Evolutionary conservation across 2,329 filamentous ascomycete genomes (phyloP).

Genomic region (Penicillium sp.): DNA sequence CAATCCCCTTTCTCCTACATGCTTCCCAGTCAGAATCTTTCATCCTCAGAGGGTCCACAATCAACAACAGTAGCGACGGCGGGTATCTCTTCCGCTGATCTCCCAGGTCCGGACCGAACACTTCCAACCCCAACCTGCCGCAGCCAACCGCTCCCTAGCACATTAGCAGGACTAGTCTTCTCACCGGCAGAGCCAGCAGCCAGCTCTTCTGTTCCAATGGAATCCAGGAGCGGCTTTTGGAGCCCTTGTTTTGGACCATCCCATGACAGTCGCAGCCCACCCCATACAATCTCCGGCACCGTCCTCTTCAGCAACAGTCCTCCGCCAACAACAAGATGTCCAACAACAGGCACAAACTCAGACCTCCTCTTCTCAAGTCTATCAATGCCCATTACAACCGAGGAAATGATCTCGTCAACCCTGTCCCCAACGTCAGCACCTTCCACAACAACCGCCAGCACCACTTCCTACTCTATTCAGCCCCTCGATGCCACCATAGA

Average conservation of each 20-base stretch:
- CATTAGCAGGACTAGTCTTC: constrained; percentile 18
- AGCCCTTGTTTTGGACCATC: constrained; percentile 11
- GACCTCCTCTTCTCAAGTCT: constrained; percentile 39
- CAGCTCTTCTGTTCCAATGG: constrained; percentile 23
- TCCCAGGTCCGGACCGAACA: constrained; percentile 38
- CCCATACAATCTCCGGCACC: constrained; percentile 25
- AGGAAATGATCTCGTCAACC: constrained; percentile 10
- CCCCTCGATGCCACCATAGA: constrained; percentile 28
- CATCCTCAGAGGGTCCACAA: constrained; percentile 33
- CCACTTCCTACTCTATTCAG: constrained; percentile 25
- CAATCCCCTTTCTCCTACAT: constrained; percentile 37
- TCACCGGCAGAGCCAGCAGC: constrained; percentile 21
- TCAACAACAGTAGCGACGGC: constrained; percentile 22
- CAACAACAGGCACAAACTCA: constrained; percentile 26
- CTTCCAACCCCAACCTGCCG: constrained; percentile 40
- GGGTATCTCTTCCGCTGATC: constrained; percentile 16
- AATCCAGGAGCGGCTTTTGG: constrained; percentile 28
- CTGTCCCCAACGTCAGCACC: constrained; percentile 12
- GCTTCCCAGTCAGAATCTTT: constrained; percentile 33
- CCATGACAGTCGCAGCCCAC: constrained; percentile 16
- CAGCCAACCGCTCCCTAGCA: constrained; percentile 25
- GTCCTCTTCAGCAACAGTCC: constrained; percentile 28
- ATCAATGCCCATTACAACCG: constrained; percentile 28
- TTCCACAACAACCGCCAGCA: constrained; percentile 3
- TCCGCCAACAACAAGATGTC: constrained; percentile 18